Evolutionary conservation across 2,329 filamentous ascomycete species (phyloP).

Genomic region (Ramularia endophylla): DNA sequence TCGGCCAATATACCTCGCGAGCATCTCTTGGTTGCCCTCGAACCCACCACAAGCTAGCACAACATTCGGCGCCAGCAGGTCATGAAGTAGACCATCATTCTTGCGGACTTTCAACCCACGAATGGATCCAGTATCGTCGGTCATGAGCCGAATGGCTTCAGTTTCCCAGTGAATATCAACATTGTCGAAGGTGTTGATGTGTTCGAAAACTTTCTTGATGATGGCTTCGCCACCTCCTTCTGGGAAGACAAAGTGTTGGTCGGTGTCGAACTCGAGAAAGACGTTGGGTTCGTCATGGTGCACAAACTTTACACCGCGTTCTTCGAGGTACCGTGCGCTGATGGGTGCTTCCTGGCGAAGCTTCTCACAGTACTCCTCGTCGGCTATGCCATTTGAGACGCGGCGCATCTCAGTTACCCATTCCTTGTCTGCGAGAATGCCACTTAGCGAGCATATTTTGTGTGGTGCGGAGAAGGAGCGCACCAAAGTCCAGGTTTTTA

Average conservation of each 20-base stretch:
- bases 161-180: constrained; percentile 36
- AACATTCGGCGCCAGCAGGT: constrained; percentile 31
- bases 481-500: constrained; percentile 31
- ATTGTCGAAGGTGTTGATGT: constrained; percentile 31
- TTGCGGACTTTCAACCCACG: constrained; percentile 36
- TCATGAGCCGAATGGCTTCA: constrained; percentile 33
- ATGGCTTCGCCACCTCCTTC: constrained; percentile 37
- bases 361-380: constrained; percentile 37
- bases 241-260: constrained; percentile 37
- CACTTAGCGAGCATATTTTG: background rate
- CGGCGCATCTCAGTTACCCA: constrained; percentile 33
- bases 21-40: constrained; percentile 39
- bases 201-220: constrained; percentile 34
- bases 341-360: constrained; percentile 33
- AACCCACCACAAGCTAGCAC: constrained; percentile 39
- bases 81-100: constrained; percentile 32
- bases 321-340: constrained; percentile 34
- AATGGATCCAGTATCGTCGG: constrained; percentile 31
- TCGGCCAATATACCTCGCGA: constrained; percentile 36
- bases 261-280: constrained; percentile 37
- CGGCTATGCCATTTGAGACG: constrained; percentile 35
- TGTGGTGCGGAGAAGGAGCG: background rate
- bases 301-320: constrained; percentile 32
- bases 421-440: constrained; percentile 23
- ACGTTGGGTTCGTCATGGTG: constrained; percentile 38